Conservation (phyloP, 495 filamentous ascomycete genomes). For the Annulohypoxylon maeteangense region DNA sequence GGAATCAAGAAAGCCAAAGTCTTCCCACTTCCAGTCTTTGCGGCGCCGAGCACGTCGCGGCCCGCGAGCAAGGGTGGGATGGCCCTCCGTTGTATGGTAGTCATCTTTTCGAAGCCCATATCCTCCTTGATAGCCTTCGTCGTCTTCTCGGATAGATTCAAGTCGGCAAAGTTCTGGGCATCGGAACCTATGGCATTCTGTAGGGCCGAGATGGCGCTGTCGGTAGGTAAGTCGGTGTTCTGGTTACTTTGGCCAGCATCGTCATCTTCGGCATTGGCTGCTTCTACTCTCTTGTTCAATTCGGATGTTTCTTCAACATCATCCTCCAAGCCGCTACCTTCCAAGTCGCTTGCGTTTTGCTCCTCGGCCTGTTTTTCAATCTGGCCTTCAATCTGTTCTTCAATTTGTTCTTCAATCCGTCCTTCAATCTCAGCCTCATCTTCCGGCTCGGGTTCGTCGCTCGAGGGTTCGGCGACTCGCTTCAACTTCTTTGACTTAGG, state of each 20-base stretch:
- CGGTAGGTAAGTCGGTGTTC: constrained; percentile 32
- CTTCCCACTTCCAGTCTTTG: constrained; percentile 97
- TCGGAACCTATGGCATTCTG: constrained; percentile 48
- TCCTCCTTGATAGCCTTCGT: constrained; percentile 82
- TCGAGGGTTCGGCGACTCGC: constrained; percentile 34
- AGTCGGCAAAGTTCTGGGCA: constrained; percentile 72
- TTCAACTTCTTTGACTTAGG: constrained; percentile 49
- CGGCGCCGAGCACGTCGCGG: constrained; percentile 91
- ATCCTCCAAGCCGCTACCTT: constrained; percentile 30
- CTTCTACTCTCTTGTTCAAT: constrained; percentile 39
- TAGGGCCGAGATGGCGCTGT: constrained; percentile 38
- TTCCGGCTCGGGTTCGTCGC: constrained; percentile 36
- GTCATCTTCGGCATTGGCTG: constrained; percentile 44
- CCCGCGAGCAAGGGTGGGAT: constrained; percentile 91
- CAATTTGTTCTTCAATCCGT: constrained; percentile 33
- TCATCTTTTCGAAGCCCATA: constrained; percentile 96
- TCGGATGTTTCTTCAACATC: constrained; percentile 33
- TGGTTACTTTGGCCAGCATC: constrained; percentile 40
- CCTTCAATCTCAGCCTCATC: constrained; percentile 46
- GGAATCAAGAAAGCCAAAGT: constrained; percentile 95
- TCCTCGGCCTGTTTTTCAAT: constrained; percentile 35
- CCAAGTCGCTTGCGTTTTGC: constrained; percentile 26
- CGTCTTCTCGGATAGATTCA: constrained; percentile 87
- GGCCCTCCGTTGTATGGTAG: constrained; percentile 88
- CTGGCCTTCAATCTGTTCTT: constrained; percentile 47